These are phyloP conservation scores for Forsythia suspensa DNA, from an alignment of 257 asterid genomes.

Conservation along the genomic window DNA sequence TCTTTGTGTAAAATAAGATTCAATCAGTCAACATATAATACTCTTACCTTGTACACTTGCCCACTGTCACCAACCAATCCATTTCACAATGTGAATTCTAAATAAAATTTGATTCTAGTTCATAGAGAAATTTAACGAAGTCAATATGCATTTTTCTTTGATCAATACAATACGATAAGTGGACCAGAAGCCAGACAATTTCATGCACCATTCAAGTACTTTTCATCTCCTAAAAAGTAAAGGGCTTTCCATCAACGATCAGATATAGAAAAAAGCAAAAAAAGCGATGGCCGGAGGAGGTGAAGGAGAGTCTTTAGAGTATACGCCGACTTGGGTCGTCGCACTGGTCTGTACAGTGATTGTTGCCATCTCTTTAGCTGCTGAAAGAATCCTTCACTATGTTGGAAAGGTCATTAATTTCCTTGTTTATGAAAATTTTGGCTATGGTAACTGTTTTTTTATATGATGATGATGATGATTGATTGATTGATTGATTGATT, in stretches of 20 bases:
- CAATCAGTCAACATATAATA: not conserved
- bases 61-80: not conserved
- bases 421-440: too few relatives aligned
- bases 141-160: too few relatives aligned
- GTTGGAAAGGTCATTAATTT: slow-evolving; percentile 49
- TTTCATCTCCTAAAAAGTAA: too few relatives aligned
- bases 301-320: slow-evolving; percentile 46
- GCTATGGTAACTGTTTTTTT: not conserved
- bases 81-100: not conserved
- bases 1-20: not conserved
- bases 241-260: not conserved
- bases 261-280: not conserved
- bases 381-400: slow-evolving; percentile 54
- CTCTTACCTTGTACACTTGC: not conserved
- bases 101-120: too few relatives aligned
- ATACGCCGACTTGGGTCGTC: slow-evolving; percentile 69
- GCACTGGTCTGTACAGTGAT: slow-evolving; percentile 62
- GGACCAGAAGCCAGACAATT: too few relatives aligned
- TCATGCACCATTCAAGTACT: too few relatives aligned
- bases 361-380: slow-evolving; percentile 58
- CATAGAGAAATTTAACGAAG: too few relatives aligned
- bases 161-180: too few relatives aligned
- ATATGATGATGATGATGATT: not conserved
- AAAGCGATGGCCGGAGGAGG: slow-evolving; percentile 41
- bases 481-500: not conserved